phyloP scores from a whole-genome alignment of 1,139 yeast species.

The Meyerozyma sp. region DNA sequence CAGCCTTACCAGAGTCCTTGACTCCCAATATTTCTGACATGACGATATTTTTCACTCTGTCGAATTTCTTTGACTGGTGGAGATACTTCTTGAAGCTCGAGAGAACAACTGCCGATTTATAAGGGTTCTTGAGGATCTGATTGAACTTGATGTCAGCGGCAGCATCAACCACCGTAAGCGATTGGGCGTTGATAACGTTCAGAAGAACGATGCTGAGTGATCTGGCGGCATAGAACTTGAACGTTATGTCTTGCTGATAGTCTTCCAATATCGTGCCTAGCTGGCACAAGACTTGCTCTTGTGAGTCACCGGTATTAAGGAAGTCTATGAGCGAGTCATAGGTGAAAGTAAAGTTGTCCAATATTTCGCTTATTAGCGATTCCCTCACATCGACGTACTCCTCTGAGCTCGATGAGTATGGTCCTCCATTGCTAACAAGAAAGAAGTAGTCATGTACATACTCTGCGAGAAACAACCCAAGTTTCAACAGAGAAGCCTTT shows the following conservation, averaged over 20 bases:
- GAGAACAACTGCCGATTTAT: conserved; percentile 34
- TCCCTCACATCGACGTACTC: conserved; percentile 4
- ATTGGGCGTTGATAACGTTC: conserved; percentile 22
- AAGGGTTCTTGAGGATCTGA: conserved; percentile 25
- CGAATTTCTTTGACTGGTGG: conserved; percentile 27
- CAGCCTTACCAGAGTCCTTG: conserved; percentile 30
- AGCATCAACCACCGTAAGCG: conserved; percentile 20
- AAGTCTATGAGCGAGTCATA: neutral
- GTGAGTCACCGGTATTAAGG: neutral
- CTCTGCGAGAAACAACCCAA: conserved; percentile 15
- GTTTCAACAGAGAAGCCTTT: neutral
- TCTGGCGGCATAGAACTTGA: conserved; percentile 22
- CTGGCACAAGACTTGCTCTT: neutral
- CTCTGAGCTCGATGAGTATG: conserved; percentile 1
- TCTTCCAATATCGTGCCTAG: neutral
- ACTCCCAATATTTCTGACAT: conserved; percentile 64
- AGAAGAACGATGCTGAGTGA: conserved; percentile 18
- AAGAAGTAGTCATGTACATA: conserved; percentile 25
- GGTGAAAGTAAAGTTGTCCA: neutral
- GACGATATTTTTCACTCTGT: conserved; percentile 53
- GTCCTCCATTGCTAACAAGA: conserved; percentile 5
- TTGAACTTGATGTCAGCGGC: conserved; percentile 22
- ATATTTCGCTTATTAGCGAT: neutral
- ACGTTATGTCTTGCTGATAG: neutral
- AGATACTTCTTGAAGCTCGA: conserved; percentile 32